These are phyloP conservation scores for Metarhizium humberi DNA, from an alignment of 2,329 filamentous ascomycete genomes.

Conservation along the genomic window DNA sequence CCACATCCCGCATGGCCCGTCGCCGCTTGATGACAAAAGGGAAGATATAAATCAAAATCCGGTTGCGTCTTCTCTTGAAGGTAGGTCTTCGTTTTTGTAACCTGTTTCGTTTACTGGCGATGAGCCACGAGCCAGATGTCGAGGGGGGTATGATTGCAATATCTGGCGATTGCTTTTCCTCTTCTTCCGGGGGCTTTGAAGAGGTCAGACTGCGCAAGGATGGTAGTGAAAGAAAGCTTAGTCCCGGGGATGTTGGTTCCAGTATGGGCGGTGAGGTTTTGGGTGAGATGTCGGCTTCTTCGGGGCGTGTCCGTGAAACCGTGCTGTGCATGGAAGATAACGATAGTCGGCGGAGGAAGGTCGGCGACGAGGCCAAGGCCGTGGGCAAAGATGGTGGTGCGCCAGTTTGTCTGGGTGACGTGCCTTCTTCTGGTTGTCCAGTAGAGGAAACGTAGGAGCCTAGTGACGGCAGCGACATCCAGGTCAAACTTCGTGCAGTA, in stretches of 20 bases:
- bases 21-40: background rate
- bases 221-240: background rate
- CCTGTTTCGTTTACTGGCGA: background rate
- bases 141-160: background rate
- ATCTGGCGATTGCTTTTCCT: background rate
- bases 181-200: background rate
- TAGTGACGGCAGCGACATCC: constrained; percentile 1
- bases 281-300: background rate
- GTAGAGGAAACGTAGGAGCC: background rate
- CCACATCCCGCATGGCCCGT: constrained; percentile 1
- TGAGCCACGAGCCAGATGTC: background rate
- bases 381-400: background rate
- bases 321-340: background rate
- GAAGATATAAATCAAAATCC: background rate
- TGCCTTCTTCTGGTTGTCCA: background rate
- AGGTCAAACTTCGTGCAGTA: background rate
- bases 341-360: background rate
- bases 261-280: background rate
- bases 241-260: background rate
- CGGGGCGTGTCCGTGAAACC: background rate
- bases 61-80: background rate
- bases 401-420: background rate
- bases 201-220: background rate
- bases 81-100: background rate
- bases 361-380: background rate